These are phyloP conservation scores for Candida palmyrensis DNA, from an alignment of 805 yeast species.

Conservation along the genomic window DNA sequence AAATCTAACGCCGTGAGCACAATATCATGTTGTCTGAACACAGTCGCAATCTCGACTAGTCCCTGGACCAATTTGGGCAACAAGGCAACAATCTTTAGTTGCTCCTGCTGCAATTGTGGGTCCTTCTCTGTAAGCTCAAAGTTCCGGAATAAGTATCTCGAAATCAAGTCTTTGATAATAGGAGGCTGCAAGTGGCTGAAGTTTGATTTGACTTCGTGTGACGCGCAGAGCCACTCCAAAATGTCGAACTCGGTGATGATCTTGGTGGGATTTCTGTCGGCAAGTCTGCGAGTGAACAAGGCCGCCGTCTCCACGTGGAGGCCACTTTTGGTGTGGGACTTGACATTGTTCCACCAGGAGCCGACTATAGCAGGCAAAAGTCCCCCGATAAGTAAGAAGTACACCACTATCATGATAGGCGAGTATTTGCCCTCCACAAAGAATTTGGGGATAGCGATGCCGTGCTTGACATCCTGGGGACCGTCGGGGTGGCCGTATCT, in stretches of 20 bases:
- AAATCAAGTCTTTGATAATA: constrained; percentile 47
- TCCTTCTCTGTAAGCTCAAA: constrained; percentile 13
- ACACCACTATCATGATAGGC: constrained; percentile 53
- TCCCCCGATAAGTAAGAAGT: constrained; percentile 69
- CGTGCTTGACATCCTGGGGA: constrained; percentile 83
- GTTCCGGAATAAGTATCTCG: constrained; percentile 55
- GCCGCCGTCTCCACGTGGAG: constrained; percentile 83
- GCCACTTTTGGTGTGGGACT: constrained; percentile 75
- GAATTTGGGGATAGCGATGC: constrained; percentile 92
- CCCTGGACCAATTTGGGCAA: constrained; percentile 66
- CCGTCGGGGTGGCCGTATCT: constrained; percentile 98
- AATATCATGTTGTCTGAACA: constrained; percentile 69
- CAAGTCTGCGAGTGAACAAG: constrained; percentile 60
- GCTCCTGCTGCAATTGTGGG: constrained; percentile 28
- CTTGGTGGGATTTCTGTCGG: constrained; percentile 71
- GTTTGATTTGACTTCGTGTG: constrained; percentile 56
- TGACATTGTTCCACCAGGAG: constrained; percentile 85
- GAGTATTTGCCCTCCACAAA: constrained; percentile 80
- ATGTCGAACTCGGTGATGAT: constrained; percentile 55
- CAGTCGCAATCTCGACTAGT: constrained; percentile 73
- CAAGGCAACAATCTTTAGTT: constrained; percentile 54
- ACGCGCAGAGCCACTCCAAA: constrained; percentile 52
- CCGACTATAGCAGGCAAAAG: constrained; percentile 78
- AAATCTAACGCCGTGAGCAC: constrained; percentile 58
- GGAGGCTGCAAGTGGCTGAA: constrained; percentile 33